Base-by-base conservation (phyloP, 208 protist genomes). In the Lotmaria passim region DNA sequence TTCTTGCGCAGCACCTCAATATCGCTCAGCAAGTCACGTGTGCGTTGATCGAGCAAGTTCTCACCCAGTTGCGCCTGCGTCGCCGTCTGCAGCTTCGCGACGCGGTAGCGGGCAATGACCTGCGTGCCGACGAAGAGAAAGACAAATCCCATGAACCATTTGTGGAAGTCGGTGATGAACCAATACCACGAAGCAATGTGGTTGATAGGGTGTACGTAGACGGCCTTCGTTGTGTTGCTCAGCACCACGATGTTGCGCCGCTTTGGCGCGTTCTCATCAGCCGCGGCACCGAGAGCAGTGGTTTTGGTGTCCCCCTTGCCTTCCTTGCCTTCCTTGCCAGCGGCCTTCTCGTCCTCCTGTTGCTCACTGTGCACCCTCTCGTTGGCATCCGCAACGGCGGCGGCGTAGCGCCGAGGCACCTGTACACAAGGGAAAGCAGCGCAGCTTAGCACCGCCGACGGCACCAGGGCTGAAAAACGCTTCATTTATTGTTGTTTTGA, bases 151-250 rank as follows among this genome's bases (percentile, higher is more conserved):
- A 92, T 65, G 48, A 93, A 94, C 81, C 86, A 96, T 75, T 91
- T 93, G 73, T 93, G 87, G 41, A 93, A 91, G 73, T 93, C 86
- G 1, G 91, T 94, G 43, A 93, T 69, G 65, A 93, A 93, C 89
- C 91, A 96, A 65, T 93, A 93, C 89, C 91, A 96, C 4, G 86
- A 90, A 26, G 91, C 88, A 41, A 94, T 90, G 73, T 94, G 86
- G 57, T 96, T 96, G 26, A 66, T 84, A 17, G 86, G 88, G 73
- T 96, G 91, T 24, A 96, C 85, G 79, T 96, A 96, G 5, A 93
- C 87, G 6, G 79, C 86, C 56, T 96, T 96, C 44, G 86, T 93
- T 17, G 87, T 93, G 76, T 93, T 96, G 73, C 77, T 85, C 61
- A 96, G 57, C 26, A 96, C 83, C 10, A 86, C 59, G 53, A 96